A percentile compares a stretch with the other conserved stretches of the same genome.
Conservation (phyloP, 139 green algal genomes). For the Chlamydomonas sphaeroides region DNA sequence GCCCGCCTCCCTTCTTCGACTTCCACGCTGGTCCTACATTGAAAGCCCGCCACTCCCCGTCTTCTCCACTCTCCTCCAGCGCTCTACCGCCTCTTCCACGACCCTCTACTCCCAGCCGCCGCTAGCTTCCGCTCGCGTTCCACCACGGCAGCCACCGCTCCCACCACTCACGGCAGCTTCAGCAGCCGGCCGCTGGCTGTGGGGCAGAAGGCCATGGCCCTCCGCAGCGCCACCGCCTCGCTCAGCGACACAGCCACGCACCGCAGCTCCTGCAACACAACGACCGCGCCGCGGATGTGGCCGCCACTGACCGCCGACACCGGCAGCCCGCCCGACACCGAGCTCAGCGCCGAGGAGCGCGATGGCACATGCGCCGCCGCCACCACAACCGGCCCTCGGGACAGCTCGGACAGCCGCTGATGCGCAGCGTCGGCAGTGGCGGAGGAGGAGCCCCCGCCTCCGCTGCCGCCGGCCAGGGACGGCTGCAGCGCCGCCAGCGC, state of each 20-base stretch:
- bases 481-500: neutral
- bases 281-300: neutral
- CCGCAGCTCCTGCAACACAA: neutral
- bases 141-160: too few relatives aligned
- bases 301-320: conserved; percentile 1
- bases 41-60: too few relatives aligned
- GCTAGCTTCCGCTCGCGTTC: too few relatives aligned
- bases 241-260: neutral
- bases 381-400: conserved; percentile 22
- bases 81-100: too few relatives aligned
- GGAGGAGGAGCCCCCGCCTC: neutral
- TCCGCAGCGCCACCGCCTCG: conserved; percentile 30
- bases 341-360: neutral
- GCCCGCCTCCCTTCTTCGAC: too few relatives aligned
- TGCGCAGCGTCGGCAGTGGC: neutral
- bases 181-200: conserved; percentile 22
- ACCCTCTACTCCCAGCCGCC: too few relatives aligned
- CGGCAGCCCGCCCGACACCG: neutral
- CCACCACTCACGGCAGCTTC: conserved; percentile 8
- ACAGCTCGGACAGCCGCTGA: neutral
- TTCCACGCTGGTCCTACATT: too few relatives aligned
- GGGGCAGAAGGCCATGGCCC: conserved; percentile 25
- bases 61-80: too few relatives aligned
- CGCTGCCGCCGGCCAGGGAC: neutral
- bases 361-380: conserved; percentile 30